phyloP scores from a whole-genome alignment of 2,329 filamentous ascomycete genomes.

The Fusarium sp. region DNA sequence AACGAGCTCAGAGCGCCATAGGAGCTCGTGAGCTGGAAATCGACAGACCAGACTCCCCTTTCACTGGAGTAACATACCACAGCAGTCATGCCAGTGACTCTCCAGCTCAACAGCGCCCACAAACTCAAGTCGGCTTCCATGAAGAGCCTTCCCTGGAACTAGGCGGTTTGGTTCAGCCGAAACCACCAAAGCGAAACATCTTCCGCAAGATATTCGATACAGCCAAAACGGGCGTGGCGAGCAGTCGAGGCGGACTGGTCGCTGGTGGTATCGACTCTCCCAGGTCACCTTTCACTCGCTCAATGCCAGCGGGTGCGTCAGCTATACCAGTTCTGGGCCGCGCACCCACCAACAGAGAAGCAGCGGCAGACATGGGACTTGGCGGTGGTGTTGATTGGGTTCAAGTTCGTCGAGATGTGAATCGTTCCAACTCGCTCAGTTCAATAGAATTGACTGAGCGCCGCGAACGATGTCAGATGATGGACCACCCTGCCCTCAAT shows the following conservation, averaged over 20 bases:
- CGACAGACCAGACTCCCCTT: slow-evolving; percentile 71
- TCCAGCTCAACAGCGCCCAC: slow-evolving; percentile 65
- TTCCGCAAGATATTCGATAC: slow-evolving; percentile 96
- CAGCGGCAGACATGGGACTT: slow-evolving; percentile 78
- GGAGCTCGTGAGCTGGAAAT: slow-evolving; percentile 69
- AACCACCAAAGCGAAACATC: slow-evolving; percentile 87
- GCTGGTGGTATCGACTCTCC: slow-evolving; percentile 59
- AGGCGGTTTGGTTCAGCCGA: slow-evolving; percentile 82
- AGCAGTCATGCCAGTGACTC: slow-evolving; percentile 80
- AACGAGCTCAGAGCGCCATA: slow-evolving; percentile 74
- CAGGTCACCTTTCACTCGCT: slow-evolving; percentile 59
- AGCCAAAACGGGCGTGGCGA: slow-evolving; percentile 93
- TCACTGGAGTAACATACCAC: slow-evolving; percentile 89
- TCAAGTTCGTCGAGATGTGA: slow-evolving; percentile 95
- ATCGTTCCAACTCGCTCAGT: slow-evolving; percentile 93
- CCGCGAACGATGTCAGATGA: slow-evolving; percentile 91
- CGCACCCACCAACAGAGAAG: slow-evolving; percentile 59
- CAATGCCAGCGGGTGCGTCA: slow-evolving; percentile 55
- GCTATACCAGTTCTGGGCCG: slow-evolving; percentile 60
- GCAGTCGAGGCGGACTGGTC: slow-evolving; percentile 86
- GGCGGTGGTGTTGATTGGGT: slow-evolving; percentile 84
- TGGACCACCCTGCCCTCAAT: slow-evolving; percentile 88
- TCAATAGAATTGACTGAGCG: slow-evolving; percentile 88
- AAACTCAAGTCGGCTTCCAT: slow-evolving; percentile 75
- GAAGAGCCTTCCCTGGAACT: slow-evolving; percentile 77